Base-by-base conservation (phyloP, 306 rosid genomes). In the Alnus rubra region DNA sequence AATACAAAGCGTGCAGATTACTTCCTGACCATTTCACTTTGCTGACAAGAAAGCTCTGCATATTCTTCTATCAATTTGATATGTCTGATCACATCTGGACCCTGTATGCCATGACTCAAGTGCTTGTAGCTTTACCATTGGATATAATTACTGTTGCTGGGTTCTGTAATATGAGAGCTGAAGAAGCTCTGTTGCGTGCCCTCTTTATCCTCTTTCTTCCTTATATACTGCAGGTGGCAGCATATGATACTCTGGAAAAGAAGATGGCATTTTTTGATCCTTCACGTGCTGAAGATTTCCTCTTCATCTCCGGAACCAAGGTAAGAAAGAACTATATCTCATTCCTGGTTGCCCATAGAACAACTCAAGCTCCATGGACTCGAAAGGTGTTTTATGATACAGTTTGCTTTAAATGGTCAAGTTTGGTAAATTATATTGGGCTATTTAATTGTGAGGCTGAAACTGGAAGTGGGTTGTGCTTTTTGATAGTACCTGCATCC, bases 221-320 rank as follows among this genome's bases (percentile, higher is more conserved):
- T 81, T 71, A 47, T 77, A 12, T 64, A 82, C 70, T 74, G 78
- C 91, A 96, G 99, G 99, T 96, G 10, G 99, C 99, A 73, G 99
- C 99, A 54, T 96, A 96, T 76, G 97, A 96, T 85, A 96, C 88
- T 1, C 72, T 68, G 72, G 91, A 62, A 3, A 90, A 82, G 80
- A 91, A 91, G 90, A 96, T 96, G 99, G 98, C 97, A 44, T 96
- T 96, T 88, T 96, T 96, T 59, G 96, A 96, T 49, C 98, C 99
- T 53, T 64, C 88, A 15, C 98, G 98, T 0, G 77, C 97, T 8
- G 77, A 91, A 83, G 97, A 96, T 72, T 96, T 96, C 83, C 94
- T 96, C 83, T 93, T 96, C 88, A 96, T 96, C 82, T 96, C 97
- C 1, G 99, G 98, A 77, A 93, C 97, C 86, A 96, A 96, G 97